phyloP scores from a whole-genome alignment of 148 eudicot species.

The Suaeda aralocaspica region DNA sequence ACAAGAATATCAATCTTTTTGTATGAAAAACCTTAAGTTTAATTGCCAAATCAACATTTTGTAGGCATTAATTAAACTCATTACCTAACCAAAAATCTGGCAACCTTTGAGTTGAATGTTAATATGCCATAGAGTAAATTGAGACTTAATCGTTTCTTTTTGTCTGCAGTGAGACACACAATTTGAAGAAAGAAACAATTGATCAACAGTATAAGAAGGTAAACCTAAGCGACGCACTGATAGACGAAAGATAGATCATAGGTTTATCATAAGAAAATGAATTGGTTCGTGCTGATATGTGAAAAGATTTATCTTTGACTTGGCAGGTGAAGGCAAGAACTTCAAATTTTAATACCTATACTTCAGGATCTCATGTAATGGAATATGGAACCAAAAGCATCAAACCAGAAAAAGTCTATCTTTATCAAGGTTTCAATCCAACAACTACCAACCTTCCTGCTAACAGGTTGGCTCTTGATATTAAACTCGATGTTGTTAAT shows the following conservation, averaged over 20 bases:
- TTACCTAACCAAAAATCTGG: not conserved
- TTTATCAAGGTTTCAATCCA: constrained; percentile 47
- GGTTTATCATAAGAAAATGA: not conserved
- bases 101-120: not conserved
- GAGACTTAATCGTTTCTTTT: too few species aligned
- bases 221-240: constrained; percentile 6
- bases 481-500: constrained; percentile 56
- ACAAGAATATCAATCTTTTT: too few species aligned
- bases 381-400: constrained; percentile 73
- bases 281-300: too few species aligned
- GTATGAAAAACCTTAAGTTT: too few species aligned
- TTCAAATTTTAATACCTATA: constrained; percentile 58
- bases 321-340: constrained; percentile 78
- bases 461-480: constrained; percentile 25
- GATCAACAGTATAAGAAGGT: constrained; percentile 59
- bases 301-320: not conserved
- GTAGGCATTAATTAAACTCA: not conserved
- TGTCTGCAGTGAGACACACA: constrained; percentile 66
- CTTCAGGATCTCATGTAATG: constrained; percentile 76
- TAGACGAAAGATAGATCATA: not conserved
- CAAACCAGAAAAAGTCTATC: constrained; percentile 51
- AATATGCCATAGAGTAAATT: too few species aligned
- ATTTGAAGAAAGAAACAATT: constrained; percentile 74
- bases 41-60: too few species aligned
- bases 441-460: constrained; percentile 49